Evolutionary conservation across 495 filamentous ascomycete species (phyloP).

Genomic region (Hyaloscypha variabilis): DNA sequence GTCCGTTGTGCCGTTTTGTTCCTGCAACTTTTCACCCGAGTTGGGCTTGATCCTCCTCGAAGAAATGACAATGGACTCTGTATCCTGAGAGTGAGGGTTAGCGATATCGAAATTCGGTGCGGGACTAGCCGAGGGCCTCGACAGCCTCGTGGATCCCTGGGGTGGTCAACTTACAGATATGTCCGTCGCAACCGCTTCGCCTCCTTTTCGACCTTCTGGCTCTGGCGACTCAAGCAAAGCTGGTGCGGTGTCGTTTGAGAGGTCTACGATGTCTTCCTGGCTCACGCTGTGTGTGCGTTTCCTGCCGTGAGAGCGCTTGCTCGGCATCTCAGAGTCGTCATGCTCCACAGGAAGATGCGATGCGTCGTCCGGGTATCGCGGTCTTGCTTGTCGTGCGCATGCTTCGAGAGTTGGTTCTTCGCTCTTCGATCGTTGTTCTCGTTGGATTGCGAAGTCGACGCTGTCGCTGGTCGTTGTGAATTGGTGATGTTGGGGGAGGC

Average conservation of each 20-base stretch:
- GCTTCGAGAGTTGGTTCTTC: neutral
- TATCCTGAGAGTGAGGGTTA: slow-evolving; percentile 20
- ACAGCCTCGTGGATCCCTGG: neutral
- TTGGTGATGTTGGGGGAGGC: neutral
- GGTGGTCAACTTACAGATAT: neutral
- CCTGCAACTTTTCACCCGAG: neutral
- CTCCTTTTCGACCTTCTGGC: neutral
- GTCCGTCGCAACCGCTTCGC: neutral
- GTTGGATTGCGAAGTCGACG: neutral
- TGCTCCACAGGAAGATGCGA: slow-evolving; percentile 1
- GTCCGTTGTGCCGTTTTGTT: neutral
- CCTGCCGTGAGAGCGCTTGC: neutral
- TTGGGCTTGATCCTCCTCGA: slow-evolving; percentile 20
- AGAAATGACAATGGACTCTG: neutral
- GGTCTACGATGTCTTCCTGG: neutral
- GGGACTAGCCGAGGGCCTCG: slow-evolving; percentile 13
- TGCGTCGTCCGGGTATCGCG: neutral
- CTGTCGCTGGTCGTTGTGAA: neutral
- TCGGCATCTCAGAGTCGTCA: slow-evolving; percentile 1
- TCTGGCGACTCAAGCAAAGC: neutral
- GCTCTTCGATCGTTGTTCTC: neutral
- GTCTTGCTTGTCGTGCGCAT: neutral
- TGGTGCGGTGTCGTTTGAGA: neutral
- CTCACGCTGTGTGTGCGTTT: neutral
- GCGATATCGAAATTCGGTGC: slow-evolving; percentile 14